phyloP scores from a whole-genome alignment of 2,329 filamentous ascomycete species.

The Colletotrichum sp. region DNA sequence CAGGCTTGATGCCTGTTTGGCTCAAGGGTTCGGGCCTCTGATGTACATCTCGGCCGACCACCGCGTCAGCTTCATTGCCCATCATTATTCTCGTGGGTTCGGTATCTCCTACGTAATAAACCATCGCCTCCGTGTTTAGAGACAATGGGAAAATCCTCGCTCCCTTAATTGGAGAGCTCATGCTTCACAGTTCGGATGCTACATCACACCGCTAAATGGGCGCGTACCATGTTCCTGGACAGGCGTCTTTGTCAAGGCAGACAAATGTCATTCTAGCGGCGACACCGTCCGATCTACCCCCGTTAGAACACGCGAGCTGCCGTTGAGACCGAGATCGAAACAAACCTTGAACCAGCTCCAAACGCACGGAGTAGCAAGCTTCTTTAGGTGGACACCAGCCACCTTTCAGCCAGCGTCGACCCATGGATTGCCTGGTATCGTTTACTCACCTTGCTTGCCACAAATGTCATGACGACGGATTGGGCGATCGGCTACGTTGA shows the following conservation, averaged over 20 bases:
- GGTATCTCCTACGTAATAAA: background rate
- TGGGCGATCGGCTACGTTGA: background rate
- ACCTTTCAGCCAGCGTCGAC: background rate
- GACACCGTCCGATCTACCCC: slow-evolving; percentile 12
- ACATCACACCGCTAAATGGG: slow-evolving; percentile 10
- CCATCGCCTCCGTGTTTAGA: background rate
- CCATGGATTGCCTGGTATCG: background rate
- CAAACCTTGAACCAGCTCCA: slow-evolving; percentile 12
- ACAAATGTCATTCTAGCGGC: background rate
- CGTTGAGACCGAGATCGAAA: slow-evolving; percentile 16
- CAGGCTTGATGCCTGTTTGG: background rate
- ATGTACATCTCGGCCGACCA: slow-evolving; percentile 1
- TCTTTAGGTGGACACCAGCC: background rate
- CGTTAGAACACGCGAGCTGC: slow-evolving; percentile 10
- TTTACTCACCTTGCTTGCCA: background rate
- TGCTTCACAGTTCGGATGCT: background rate
- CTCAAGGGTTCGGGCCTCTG: background rate
- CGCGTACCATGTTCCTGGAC: background rate
- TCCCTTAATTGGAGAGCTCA: background rate
- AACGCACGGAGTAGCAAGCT: slow-evolving; percentile 13
- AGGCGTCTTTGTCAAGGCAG: background rate
- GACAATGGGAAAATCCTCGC: background rate
- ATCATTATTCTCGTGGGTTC: background rate
- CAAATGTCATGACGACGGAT: background rate
- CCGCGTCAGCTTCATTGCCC: background rate